phyloP scores from a whole-genome alignment of 73 alveolate species.

The Paramecium pentaurelia region DNA sequence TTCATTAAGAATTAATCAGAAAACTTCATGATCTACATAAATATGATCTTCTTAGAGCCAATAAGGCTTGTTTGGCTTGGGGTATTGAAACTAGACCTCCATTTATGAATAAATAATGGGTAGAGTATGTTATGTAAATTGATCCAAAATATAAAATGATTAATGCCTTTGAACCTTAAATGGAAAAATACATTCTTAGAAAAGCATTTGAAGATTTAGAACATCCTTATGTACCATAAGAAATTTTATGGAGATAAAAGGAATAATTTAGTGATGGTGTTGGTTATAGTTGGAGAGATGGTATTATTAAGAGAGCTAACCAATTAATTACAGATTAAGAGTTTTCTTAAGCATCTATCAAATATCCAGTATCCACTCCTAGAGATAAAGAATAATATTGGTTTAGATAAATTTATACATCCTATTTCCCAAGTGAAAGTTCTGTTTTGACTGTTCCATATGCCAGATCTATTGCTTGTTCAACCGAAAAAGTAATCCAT shows the following conservation, averaged over 20 bases:
- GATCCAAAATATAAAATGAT: no score
- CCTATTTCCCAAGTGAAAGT: no score
- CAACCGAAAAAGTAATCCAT: constrained; percentile 52
- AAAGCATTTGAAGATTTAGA: constrained; percentile 80
- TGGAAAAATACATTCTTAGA: constrained; percentile 70
- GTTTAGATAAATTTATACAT: constrained; percentile 65
- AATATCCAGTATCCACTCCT: constrained; percentile 66
- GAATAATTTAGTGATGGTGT: constrained; percentile 90
- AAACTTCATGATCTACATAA: constrained; percentile 56
- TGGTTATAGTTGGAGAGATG: constrained; percentile 86
- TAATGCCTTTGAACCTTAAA: constrained; percentile 43
- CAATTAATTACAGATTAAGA: constrained; percentile 65
- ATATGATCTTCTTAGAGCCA: constrained; percentile 66
- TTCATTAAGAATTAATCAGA: constrained; percentile 64
- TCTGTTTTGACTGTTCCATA: no score
- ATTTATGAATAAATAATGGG: constrained; percentile 76
- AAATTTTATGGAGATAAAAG: constrained; percentile 87
- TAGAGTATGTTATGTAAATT: constrained; percentile 67
- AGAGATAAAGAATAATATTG: constrained; percentile 66
- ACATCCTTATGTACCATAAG: constrained; percentile 76
- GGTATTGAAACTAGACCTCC: constrained; percentile 85
- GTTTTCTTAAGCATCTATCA: constrained; percentile 33
- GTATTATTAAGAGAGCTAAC: constrained; percentile 63
- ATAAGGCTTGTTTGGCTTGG: no score
- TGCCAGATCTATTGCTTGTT: no score